Evolutionary conservation across 148 eudicot genomes (phyloP).

Genomic region (Oxyria digyna): DNA sequence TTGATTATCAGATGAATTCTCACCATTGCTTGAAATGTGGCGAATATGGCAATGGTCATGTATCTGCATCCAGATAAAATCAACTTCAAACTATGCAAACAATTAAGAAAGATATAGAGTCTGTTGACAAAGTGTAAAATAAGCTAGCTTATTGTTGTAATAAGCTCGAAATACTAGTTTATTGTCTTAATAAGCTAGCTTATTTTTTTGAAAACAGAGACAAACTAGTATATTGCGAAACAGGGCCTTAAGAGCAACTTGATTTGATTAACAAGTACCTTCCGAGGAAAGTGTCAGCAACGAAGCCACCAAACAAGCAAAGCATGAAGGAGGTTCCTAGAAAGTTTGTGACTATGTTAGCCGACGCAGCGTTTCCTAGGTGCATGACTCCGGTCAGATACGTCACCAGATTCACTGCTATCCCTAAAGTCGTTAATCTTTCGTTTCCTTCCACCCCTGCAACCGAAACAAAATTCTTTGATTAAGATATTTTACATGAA

Average conservation of each 20-base stretch:
- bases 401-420: slow-evolving; percentile 84
- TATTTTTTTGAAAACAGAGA: too few relatives aligned
- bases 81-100: not conserved
- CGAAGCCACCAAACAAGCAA: slow-evolving; percentile 76
- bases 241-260: too few relatives aligned
- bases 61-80: slow-evolving; percentile 33
- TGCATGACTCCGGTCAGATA: slow-evolving; percentile 86
- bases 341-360: slow-evolving; percentile 83
- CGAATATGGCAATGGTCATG: slow-evolving; percentile 66
- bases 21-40: slow-evolving; percentile 73
- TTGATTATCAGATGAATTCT: too few relatives aligned
- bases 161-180: too few relatives aligned
- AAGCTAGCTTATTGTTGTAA: too few relatives aligned
- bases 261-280: too few relatives aligned
- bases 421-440: slow-evolving; percentile 76
- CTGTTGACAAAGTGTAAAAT: not conserved
- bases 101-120: not conserved
- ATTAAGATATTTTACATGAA: too few relatives aligned
- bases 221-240: too few relatives aligned
- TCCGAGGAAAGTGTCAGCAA: slow-evolving; percentile 88
- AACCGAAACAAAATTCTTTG: not conserved
- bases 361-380: slow-evolving; percentile 69
- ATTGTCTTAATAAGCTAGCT: too few relatives aligned
- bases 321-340: slow-evolving; percentile 93
- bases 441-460: slow-evolving; percentile 72